Evolutionary conservation across 176 grass and related monocot genomes (phyloP), one percentile per base, ranked within the genome.

Genomic region (Oryza officinalis): DNA sequence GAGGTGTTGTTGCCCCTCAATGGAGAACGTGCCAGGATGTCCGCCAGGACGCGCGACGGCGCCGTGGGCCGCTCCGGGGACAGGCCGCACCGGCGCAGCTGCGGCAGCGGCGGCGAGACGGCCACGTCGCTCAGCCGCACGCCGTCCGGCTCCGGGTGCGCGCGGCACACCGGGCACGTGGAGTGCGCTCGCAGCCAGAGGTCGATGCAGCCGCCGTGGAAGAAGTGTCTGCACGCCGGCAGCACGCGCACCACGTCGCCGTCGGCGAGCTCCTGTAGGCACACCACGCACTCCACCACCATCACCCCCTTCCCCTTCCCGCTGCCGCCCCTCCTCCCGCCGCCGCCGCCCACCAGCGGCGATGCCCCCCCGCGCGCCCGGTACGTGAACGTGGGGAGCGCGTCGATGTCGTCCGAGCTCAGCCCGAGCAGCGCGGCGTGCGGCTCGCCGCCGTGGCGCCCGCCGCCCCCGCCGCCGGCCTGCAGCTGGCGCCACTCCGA

Each of bases 181-280:
- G 86, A 66, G 81, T 88, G 81, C 46, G 73, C 81, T 37, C 68
- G 10, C 8, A 91, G 61, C 90, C 90, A 91, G 17, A 35, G 37
- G 27, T 91, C 90, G 81, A 91, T 81, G 86, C 90, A 91, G 31
- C 65, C 4, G 57, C 13, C 38, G 46, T 91, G 90, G 90, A 91
- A 91, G 65, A 88, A 85, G 82, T 91, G 89, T 38, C 81, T 72
- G 82, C 89, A 91, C 44, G 86, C 13, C 22, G 86, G 80, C 46
- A 91, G 72, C 86, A 81, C 82, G 72, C 86, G 86, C 86, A 91
- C 89, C 35, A 88, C 82, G 70, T 91, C 89, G 81, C 86, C 89
- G 81, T 87, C 86, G 59, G 81, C 77, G 72, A 91, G 28, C 45
- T 84, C 89, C 78, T 88, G 81, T 71, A 91, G 72, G 78, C 89